phyloP scores from a whole-genome alignment of 2,329 filamentous ascomycete species.

The Colletotrichum melonis region DNA sequence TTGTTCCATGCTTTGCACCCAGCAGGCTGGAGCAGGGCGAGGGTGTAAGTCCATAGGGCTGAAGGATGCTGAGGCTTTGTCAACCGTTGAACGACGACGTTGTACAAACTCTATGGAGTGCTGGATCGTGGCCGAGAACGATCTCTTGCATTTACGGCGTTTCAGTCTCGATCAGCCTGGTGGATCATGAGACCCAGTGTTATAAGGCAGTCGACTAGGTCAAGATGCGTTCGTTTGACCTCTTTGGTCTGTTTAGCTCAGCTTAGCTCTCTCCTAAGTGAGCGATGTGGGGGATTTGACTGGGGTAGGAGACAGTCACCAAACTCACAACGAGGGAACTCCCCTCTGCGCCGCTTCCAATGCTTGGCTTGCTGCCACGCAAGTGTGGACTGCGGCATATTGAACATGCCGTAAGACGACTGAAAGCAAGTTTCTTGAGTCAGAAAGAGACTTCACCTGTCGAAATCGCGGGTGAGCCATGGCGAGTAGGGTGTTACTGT shows the following conservation, averaged over 20 bases:
- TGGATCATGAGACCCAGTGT: neutral
- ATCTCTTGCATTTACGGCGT: neutral
- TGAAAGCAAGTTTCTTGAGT: constrained; percentile 17
- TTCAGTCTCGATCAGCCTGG: neutral
- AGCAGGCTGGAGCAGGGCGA: constrained; percentile 5
- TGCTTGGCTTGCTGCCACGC: neutral
- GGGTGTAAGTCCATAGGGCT: constrained; percentile 26
- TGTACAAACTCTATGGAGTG: constrained; percentile 5
- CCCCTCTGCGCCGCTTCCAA: constrained; percentile 15
- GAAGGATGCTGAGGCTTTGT: constrained; percentile 28
- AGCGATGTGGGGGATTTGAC: constrained; percentile 12
- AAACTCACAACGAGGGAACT: constrained; percentile 12
- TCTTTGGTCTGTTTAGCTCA: neutral
- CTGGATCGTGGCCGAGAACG: neutral
- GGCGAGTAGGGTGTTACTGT: constrained; percentile 7
- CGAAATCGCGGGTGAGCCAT: neutral
- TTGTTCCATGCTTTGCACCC: constrained; percentile 14
- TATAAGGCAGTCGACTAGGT: neutral
- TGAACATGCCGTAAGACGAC: constrained; percentile 21
- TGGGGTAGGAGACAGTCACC: neutral
- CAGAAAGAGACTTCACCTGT: neutral
- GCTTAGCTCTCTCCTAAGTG: neutral
- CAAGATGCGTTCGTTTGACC: neutral
- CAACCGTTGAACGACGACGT: constrained; percentile 15
- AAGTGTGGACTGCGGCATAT: neutral